phyloP scores from a whole-genome alignment of 345 rosid species.

The Pseudoturritis turrita region DNA sequence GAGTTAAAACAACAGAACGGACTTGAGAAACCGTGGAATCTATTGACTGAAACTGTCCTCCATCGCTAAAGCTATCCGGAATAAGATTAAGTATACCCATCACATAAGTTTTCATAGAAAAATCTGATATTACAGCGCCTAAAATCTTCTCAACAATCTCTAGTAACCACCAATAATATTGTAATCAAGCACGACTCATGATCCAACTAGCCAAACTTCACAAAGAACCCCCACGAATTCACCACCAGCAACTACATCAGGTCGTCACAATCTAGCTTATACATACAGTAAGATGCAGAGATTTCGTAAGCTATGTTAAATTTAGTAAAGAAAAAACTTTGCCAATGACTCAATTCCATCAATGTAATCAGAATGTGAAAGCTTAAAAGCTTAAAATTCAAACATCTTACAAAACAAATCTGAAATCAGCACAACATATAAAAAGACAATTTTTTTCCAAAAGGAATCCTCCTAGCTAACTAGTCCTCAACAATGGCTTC shows the following conservation, averaged over 20 bases:
- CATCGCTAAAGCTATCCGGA: conserved; percentile 86
- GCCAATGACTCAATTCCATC: no score
- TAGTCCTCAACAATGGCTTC: no score
- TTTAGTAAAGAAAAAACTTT: no score
- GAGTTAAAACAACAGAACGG: conserved; percentile 41
- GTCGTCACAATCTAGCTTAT: conserved; percentile 14
- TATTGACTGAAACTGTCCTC: conserved; percentile 61
- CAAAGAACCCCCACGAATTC: not conserved
- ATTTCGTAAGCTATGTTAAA: no score
- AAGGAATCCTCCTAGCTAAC: no score
- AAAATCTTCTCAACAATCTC: not conserved
- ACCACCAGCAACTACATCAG: conserved; percentile 20
- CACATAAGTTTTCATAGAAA: conserved; percentile 54
- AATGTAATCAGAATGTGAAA: no score
- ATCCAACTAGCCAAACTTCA: conserved; percentile 1
- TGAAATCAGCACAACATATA: no score
- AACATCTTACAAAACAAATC: no score
- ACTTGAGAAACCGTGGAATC: conserved; percentile 60
- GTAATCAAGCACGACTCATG: conserved; percentile 4
- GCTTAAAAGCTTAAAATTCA: no score
- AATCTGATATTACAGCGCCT: conserved; percentile 40
- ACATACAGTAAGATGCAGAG: conserved; percentile 21
- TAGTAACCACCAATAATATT: conserved; percentile 12
- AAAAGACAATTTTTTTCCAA: no score
- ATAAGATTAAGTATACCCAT: conserved; percentile 87